phyloP scores from a whole-genome alignment of 768 basidiomycete species.

The Tulasnella calospora region DNA sequence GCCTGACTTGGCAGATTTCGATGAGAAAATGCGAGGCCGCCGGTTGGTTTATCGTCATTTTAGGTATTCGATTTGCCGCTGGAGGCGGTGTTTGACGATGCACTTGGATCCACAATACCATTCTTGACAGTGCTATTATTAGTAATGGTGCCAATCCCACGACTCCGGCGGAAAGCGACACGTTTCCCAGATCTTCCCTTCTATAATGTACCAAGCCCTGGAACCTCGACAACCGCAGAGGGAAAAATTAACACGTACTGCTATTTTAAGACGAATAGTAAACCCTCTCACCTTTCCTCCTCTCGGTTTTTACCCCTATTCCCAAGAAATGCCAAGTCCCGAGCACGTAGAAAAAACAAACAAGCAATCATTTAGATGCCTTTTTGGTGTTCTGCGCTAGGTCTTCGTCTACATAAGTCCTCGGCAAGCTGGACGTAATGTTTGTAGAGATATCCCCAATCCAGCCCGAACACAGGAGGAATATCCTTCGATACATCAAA shows the following conservation, averaged over 20 bases:
- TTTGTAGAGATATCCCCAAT: background rate
- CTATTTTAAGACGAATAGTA: too few species aligned
- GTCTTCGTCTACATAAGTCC: background rate
- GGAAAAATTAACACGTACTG: background rate
- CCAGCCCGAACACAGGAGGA: background rate
- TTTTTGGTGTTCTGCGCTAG: background rate
- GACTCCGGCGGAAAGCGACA: conserved; percentile 12
- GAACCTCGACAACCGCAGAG: background rate
- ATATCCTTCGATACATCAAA: background rate
- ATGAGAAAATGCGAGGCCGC: conserved; percentile 26
- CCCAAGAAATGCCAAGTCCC: too few species aligned
- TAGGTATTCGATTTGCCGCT: conserved; percentile 7
- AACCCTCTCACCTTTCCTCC: too few species aligned
- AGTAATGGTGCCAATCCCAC: conserved; percentile 30
- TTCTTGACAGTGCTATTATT: background rate
- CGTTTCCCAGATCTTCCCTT: background rate
- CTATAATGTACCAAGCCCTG: background rate
- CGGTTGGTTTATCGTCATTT: conserved; percentile 9
- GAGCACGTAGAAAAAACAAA: background rate
- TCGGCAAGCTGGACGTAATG: background rate
- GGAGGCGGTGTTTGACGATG: conserved; percentile 22
- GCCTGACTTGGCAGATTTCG: conserved; percentile 23
- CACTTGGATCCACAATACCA: background rate
- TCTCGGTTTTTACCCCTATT: too few species aligned
- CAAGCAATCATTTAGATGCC: background rate